Evolutionary conservation across 2,329 filamentous ascomycete genomes (phyloP), one percentile per base, ranked within the genome.

Genomic region (Hymenoscyphus salicellus): DNA sequence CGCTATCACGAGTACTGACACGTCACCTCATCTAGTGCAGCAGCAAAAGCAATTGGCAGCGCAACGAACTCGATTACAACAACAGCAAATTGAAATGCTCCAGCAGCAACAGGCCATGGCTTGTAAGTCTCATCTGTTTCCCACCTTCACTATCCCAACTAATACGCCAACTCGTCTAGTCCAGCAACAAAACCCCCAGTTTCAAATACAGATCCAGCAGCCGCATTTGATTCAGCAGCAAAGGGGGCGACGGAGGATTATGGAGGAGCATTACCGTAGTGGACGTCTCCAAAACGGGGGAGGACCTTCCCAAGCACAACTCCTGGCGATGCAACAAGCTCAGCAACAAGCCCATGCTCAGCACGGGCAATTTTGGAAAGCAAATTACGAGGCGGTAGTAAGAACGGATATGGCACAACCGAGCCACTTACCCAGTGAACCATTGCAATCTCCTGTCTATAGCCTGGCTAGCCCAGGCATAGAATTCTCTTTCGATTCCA

Each of bases 211-310:
- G 70, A 78, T 79, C 69, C 82, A 86, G 69, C 84, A 87, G 68
- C 84, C 86, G 66, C 82, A 86, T 63, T 75, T 79, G 55, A 73
- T 86, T 52, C 84, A 86, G 67, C 83, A 69, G 41, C 71, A 72
- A 63, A 72, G 82, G 64, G 77, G 77, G 23, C 78, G 82, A 60
- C 84, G 87, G 67, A 79, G 79, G 6, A 75, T 86, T 65, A 79
- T 86, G 77, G 79, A 80, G 17, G 83, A 86, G 68, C 84, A 86
- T 68, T 79, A 78, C 63, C 80, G 76, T 57, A 81, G 82, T 58
- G 81, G 82, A 58, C 83, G n/a, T n/a, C n/a, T n/a, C n/a, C n/a
- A n/a, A n/a, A n/a, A n/a, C n/a, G n/a, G n/a, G n/a, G n/a, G n/a
- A n/a, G 71, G 78, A 65, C 81, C 86, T 73, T 84, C 76, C 57